Evolutionary conservation across 2,329 filamentous ascomycete genomes (phyloP).

Genomic region (Alternaria tenuissima): DNA sequence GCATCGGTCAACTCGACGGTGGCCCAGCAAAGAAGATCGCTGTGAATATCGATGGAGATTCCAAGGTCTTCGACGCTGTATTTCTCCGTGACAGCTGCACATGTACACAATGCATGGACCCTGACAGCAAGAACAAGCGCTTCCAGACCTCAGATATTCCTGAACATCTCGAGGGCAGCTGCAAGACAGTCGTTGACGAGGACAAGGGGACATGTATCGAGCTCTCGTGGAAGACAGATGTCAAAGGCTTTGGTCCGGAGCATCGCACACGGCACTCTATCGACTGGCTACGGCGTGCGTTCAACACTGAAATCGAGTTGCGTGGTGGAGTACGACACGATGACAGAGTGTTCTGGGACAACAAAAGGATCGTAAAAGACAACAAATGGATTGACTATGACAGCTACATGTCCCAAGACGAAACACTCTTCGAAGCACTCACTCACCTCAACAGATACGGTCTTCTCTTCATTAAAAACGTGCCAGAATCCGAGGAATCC

Average conservation of each 20-base stretch:
- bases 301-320: constrained; percentile 44
- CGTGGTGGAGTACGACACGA: constrained; percentile 47
- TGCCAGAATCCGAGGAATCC: constrained; percentile 72
- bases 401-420: constrained; percentile 71
- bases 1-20: constrained; percentile 32
- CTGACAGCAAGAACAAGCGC: constrained; percentile 67
- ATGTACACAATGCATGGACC: constrained; percentile 66
- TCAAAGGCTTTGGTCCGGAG: constrained; percentile 53
- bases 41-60: constrained; percentile 44
- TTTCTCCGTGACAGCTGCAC: constrained; percentile 66
- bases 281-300: constrained; percentile 42
- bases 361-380: constrained; percentile 55
- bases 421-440: constrained; percentile 68
- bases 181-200: constrained; percentile 43
- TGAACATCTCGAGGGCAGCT: constrained; percentile 46
- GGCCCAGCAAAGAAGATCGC: constrained; percentile 39
- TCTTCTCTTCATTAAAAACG: constrained; percentile 76
- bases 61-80: constrained; percentile 43
- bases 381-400: constrained; percentile 71
- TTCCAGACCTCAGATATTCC: constrained; percentile 74
- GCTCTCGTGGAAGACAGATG: constrained; percentile 69
- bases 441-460: constrained; percentile 71
- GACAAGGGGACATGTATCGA: constrained; percentile 58
- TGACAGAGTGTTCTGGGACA: constrained; percentile 57
- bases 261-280: constrained; percentile 54